phyloP scores from a whole-genome alignment of 2,329 filamentous ascomycete genomes.

The Dactylellina sp. region DNA sequence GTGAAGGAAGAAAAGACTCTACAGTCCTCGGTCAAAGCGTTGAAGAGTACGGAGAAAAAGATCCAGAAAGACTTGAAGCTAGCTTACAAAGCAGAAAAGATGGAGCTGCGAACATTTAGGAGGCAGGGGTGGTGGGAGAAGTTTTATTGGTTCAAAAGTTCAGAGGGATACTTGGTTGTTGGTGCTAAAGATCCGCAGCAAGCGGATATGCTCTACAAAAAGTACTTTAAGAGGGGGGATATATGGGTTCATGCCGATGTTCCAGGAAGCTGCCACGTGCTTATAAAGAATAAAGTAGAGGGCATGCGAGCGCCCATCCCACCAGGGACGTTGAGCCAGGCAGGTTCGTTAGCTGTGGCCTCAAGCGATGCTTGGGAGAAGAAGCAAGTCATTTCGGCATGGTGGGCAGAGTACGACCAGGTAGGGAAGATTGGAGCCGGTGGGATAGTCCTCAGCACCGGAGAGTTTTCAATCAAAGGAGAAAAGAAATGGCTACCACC shows the following conservation, averaged over 20 bases:
- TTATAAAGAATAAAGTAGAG: constrained; percentile 87
- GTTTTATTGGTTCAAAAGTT: constrained; percentile 93
- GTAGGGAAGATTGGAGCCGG: constrained; percentile 83
- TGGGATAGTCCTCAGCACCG: constrained; percentile 83
- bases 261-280: constrained; percentile 81
- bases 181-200: constrained; percentile 89
- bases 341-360: constrained; percentile 84
- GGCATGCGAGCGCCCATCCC: constrained; percentile 87
- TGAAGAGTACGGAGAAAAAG: constrained; percentile 91
- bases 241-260: constrained; percentile 92
- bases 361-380: constrained; percentile 94
- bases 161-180: constrained; percentile 91
- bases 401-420: constrained; percentile 92
- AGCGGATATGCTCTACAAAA: constrained; percentile 89
- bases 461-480: constrained; percentile 82
- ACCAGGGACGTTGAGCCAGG: constrained; percentile 89
- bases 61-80: constrained; percentile 87
- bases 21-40: constrained; percentile 80
- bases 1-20: constrained; percentile 89
- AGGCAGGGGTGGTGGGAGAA: constrained; percentile 97
- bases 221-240: constrained; percentile 87
- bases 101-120: constrained; percentile 82
- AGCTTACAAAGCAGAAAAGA: constrained; percentile 90
- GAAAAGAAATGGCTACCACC: constrained; percentile 93
- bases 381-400: constrained; percentile 94